Conservation (phyloP, 2,329 filamentous ascomycete genomes). For the Phialophora expanda region DNA sequence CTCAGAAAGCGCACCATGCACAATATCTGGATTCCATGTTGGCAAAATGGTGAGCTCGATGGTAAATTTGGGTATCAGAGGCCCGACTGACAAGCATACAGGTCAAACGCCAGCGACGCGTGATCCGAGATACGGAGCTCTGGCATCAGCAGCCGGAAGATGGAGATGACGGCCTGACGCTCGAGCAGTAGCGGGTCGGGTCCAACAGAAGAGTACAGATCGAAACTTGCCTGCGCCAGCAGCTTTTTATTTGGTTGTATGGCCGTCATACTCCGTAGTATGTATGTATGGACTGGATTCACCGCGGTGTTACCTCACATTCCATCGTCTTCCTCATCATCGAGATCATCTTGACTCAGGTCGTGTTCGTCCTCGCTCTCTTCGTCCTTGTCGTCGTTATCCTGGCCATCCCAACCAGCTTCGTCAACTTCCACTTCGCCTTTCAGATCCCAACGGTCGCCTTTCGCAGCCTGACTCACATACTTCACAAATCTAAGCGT, state of each 20-base stretch:
- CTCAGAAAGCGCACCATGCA: neutral
- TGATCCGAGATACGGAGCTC: neutral
- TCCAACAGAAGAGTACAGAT: neutral
- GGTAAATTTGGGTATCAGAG: neutral
- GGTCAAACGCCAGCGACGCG: neutral
- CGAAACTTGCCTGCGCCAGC: neutral
- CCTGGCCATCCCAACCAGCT: slow-evolving; percentile 37
- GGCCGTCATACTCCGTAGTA: neutral
- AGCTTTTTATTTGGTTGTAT: neutral
- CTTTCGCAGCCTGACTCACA: slow-evolving; percentile 78
- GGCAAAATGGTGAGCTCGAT: neutral
- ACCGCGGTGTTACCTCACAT: neutral
- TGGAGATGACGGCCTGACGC: neutral
- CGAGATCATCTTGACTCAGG: neutral
- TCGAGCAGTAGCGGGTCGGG: neutral
- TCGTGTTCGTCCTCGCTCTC: slow-evolving; percentile 8
- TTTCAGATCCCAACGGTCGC: slow-evolving; percentile 90
- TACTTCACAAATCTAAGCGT: slow-evolving; percentile 96
- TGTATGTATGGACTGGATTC: neutral
- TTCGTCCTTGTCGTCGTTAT: slow-evolving; percentile 33
- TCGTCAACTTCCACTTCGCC: slow-evolving; percentile 65
- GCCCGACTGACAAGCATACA: neutral
- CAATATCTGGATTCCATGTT: neutral
- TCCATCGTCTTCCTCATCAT: slow-evolving; percentile 18
- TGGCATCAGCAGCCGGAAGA: neutral